Evolutionary conservation across 2,329 filamentous ascomycete species (phyloP), one percentile per base, ranked within the genome.

Genomic region (Sclerotinia subarctica): DNA sequence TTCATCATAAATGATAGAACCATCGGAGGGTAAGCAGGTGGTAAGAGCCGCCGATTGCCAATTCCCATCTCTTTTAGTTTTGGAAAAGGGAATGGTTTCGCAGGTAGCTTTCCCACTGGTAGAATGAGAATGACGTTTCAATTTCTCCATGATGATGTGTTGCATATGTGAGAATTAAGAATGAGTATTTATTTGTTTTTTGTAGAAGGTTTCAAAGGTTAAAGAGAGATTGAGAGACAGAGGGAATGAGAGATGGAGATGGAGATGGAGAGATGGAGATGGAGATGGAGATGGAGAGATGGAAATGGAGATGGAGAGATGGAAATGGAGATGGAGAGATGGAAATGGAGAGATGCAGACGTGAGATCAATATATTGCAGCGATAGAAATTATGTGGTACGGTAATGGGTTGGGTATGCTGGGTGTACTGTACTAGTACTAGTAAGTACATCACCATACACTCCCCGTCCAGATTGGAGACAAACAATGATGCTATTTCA

Each of bases 31-130:
- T 32, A 63, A 52, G 57, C 56, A 63, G 6, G 49, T 64, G 7
- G 35, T 67, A 26, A 67, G 47, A 32, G 65, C 35, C 51, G 65
- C 21, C 13, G 65, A 44, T 26, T 67, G 56, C 65, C 65, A 67
- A 46, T 49, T 15, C 5, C 47, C 65, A 67, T 67, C 65, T 63
- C 47, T 63, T 44, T 67, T 67, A 47, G 26, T 51, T 42, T 63
- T 67, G 21, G 65, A 67, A 24, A 53, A 35, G 11, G 47, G 26
- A n/a, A 63, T 26, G 6, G 65, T 35, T 10, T 53, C 54, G 44
- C 32, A 67, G 19, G 64, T 62, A 49, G 57, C 59, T 67, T 67
- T 67, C 2, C 65, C 65, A 26, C 38, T 52, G 5, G 24, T 62
- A 32, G 24, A 29, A n/a, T n/a, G 5, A 32, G 32, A 62, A 38